These are phyloP conservation scores for Candida manassasensis DNA, from an alignment of 805 yeast species.

Conservation along the genomic window DNA sequence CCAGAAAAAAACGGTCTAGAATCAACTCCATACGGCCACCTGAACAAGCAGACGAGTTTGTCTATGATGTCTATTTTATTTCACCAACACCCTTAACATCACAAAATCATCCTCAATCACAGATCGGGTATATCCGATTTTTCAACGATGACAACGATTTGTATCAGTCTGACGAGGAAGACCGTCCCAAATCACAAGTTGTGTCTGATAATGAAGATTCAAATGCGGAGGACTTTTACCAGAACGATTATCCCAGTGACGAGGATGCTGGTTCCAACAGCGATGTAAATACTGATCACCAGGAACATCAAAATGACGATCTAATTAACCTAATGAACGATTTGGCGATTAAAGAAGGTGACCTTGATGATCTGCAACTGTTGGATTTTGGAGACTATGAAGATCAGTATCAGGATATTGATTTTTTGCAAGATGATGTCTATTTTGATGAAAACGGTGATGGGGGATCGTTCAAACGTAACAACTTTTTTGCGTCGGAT, in stretches of 20 bases:
- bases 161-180: conserved; percentile 35
- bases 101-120: conserved; percentile 46
- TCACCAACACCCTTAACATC: conserved; percentile 30
- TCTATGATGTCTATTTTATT: conserved; percentile 74
- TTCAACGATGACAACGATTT: conserved; percentile 51
- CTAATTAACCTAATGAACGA: conserved; percentile 16
- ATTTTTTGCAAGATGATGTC: conserved; percentile 9
- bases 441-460: conserved; percentile 61
- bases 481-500: conserved; percentile 54
- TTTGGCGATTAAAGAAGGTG: conserved; percentile 17
- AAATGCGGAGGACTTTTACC: conserved; percentile 86
- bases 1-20: conserved; percentile 13
- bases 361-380: conserved; percentile 20
- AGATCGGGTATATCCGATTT: conserved; percentile 50
- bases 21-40: neutral
- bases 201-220: conserved; percentile 76
- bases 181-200: conserved; percentile 17
- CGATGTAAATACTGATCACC: conserved; percentile 7
- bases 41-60: conserved; percentile 46
- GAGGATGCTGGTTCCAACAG: conserved; percentile 54
- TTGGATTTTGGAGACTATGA: conserved; percentile 9
- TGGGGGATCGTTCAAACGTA: conserved; percentile 32
- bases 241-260: conserved; percentile 93
- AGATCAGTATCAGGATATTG: conserved; percentile 25
- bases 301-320: conserved; percentile 7